Evolutionary conservation across 169 alveolate genomes (phyloP), one percentile per base, ranked within the genome.

Genomic region (Plasmodium knowlesi): DNA sequence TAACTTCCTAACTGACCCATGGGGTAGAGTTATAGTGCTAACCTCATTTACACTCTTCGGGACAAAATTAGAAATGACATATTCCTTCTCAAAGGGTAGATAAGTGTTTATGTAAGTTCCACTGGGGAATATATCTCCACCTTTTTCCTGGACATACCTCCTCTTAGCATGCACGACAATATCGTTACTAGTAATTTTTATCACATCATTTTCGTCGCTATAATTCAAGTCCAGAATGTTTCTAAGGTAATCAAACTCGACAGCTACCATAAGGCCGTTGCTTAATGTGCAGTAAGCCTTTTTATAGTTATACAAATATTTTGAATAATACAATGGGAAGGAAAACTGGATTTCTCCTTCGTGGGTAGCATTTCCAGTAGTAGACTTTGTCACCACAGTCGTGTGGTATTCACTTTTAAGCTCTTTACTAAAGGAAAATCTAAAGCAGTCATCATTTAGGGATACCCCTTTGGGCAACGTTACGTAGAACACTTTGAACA

Each of bases 61-160:
- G 19, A 83, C 72, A 54, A 61, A 54, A 83, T 83, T 83, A 83
- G 74, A 83, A 61, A 83, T 67, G 30, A 83, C 41, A 14, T 83
- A 43, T 57, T 57, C 43, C 19, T 61, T 83, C n/a, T 30, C 67
- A 83, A 43, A 83, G 25, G 16, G 67, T 16, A 57, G 37, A 39
- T 34, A 57, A 30, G 92, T 22, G 14, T 34, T 54, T 70, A 61
- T 4, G n/a, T 83, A 83, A 34, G 92, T 54, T 9, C 92, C 92
- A 6, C 28, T 83, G 3, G 92, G 78, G 0, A 83, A 83, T 8
- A 32, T 0, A 83, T 61, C 46, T 14, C 12, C 50, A 0, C 28
- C 39, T 22, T 30, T 39, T 34, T 54, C 43, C 22, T 34, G 34
- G 8, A 22, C 76, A 9, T 67, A 67, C 28, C 74, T 57, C 72